Evolutionary conservation across 805 yeast genomes (phyloP).

Genomic region (Kregervanrija delftensis): DNA sequence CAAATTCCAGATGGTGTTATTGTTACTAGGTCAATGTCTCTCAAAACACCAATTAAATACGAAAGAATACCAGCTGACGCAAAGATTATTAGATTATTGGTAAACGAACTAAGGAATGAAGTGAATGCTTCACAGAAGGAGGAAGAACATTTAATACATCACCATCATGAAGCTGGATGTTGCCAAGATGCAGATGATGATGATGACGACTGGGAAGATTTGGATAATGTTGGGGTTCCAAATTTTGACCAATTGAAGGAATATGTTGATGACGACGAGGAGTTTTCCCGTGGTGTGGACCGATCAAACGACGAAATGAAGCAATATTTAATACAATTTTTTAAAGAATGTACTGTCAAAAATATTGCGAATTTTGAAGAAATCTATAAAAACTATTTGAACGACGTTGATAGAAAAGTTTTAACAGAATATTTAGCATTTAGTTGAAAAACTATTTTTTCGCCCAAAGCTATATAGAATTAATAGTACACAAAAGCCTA

Average conservation of each 20-base stretch:
- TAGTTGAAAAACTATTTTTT: conserved; percentile 6
- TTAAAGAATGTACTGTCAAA: conserved; percentile 47
- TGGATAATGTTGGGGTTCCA: conserved; percentile 59
- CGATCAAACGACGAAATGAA: conserved; percentile 25
- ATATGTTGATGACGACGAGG: conserved; percentile 42
- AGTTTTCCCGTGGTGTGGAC: conserved; percentile 12
- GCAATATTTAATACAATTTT: conserved; percentile 41
- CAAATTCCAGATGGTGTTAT: conserved; percentile 48
- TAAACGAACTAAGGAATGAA: conserved; percentile 65
- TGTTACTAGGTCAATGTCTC: conserved; percentile 80
- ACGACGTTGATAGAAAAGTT: conserved; percentile 46
- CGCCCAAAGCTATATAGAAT: background rate
- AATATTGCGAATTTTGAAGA: conserved; percentile 45
- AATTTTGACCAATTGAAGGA: conserved; percentile 56
- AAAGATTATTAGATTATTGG: conserved; percentile 66
- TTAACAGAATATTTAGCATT: conserved; percentile 38
- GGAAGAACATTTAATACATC: conserved; percentile 26
- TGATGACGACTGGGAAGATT: conserved; percentile 70
- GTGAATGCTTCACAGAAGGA: conserved; percentile 35
- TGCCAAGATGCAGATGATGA: conserved; percentile 32
- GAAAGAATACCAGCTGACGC: conserved; percentile 61
- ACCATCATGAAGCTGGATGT: conserved; percentile 11
- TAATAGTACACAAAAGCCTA: background rate
- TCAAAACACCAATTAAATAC: conserved; percentile 51
- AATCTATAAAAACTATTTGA: conserved; percentile 37